Evolutionary conservation across 1,284 basidiomycete genomes (phyloP).

Genomic region (Mycosarcoma mackinlayi): DNA sequence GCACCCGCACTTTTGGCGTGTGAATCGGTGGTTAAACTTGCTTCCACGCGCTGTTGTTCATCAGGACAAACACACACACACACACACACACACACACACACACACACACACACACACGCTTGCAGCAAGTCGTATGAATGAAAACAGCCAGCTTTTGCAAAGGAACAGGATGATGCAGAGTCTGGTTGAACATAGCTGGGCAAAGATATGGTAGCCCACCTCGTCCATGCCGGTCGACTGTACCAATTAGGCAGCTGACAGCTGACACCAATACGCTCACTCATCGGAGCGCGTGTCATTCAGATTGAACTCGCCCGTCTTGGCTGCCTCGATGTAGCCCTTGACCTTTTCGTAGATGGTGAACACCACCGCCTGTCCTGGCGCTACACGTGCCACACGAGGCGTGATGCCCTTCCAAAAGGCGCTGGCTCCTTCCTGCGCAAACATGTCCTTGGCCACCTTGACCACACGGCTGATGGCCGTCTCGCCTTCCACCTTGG

Average conservation of each 20-base stretch:
- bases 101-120: too few species aligned
- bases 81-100: neutral
- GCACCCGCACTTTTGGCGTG: too few species aligned
- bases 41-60: conserved; percentile 1
- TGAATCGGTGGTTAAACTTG: too few species aligned
- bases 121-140: too few species aligned
- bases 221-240: neutral
- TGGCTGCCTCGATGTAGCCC: conserved; percentile 62
- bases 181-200: too few species aligned
- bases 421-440: conserved; percentile 84
- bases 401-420: conserved; percentile 92
- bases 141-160: too few species aligned
- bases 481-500: conserved; percentile 80
- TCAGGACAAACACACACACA: neutral
- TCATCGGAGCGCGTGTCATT: conserved; percentile 60
- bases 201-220: neutral
- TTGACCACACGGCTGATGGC: conserved; percentile 78
- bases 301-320: conserved; percentile 58
- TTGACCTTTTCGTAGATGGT: conserved; percentile 69
- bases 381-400: conserved; percentile 92
- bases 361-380: conserved; percentile 74
- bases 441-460: conserved; percentile 92
- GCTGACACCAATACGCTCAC: too few species aligned
- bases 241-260: neutral
- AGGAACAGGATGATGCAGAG: too few species aligned